Evolutionary conservation across 257 asterid species (phyloP).

Genomic region (Salvia miltiorrhiza): DNA sequence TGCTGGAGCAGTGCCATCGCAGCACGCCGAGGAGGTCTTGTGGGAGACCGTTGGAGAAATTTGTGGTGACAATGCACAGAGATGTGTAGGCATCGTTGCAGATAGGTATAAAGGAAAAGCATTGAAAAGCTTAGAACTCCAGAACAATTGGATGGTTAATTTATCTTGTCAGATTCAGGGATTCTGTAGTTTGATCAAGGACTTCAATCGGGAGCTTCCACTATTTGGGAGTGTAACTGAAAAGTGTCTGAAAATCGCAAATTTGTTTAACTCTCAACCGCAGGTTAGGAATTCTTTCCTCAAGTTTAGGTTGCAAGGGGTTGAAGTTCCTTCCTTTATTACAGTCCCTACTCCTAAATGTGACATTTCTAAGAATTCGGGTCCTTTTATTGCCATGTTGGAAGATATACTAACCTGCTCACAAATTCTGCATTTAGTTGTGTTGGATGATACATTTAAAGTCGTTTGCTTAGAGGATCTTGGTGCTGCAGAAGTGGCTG

Average conservation of each 20-base stretch:
- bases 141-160: constrained; percentile 81
- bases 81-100: constrained; percentile 73
- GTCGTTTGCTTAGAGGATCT: constrained; percentile 41
- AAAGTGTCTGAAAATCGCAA: constrained; percentile 62
- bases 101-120: constrained; percentile 75
- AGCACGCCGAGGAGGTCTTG: constrained; percentile 70
- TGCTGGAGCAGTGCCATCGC: constrained; percentile 49
- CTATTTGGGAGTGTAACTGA: constrained; percentile 51
- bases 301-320: constrained; percentile 56
- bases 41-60: constrained; percentile 54
- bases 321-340: constrained; percentile 45
- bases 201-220: constrained; percentile 65
- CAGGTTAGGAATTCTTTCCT: constrained; percentile 59
- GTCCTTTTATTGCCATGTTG: constrained; percentile 53
- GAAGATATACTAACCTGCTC: constrained; percentile 65
- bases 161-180: constrained; percentile 73
- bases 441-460: constrained; percentile 63
- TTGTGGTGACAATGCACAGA: constrained; percentile 44
- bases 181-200: constrained; percentile 64
- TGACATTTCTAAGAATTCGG: constrained; percentile 43
- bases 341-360: constrained; percentile 54
- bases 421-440: constrained; percentile 50
- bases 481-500: constrained; percentile 47
- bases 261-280: constrained; percentile 51
- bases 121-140: constrained; percentile 59